These are phyloP conservation scores for Globisporangium nunn DNA, from an alignment of 352 stramenopile genomes.

Conservation along the genomic window DNA sequence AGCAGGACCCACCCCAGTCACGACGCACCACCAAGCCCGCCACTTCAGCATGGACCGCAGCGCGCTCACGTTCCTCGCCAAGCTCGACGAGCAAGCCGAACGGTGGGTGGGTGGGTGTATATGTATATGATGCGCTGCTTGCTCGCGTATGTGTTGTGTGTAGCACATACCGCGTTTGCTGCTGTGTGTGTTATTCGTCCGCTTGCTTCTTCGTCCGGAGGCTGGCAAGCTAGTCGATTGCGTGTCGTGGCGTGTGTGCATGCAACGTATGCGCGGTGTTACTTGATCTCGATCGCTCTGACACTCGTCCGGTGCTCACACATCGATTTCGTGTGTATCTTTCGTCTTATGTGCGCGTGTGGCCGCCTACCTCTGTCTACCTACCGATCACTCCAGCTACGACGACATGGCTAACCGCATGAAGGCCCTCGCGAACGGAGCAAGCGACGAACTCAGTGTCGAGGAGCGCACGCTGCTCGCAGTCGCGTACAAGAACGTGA, in stretches of 20 bases:
- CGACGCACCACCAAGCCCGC: too few species aligned
- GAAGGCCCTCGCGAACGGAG: conserved; percentile 96
- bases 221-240: too few species aligned
- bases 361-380: not conserved
- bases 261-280: too few species aligned
- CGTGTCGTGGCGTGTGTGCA: too few species aligned
- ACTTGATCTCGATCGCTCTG: too few species aligned
- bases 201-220: too few species aligned
- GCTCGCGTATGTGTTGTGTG: not conserved
- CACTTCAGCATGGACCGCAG: conserved; percentile 58
- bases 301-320: too few species aligned
- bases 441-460: conserved; percentile 95
- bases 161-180: not conserved
- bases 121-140: conserved; percentile 1
- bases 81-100: conserved; percentile 76
- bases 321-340: too few species aligned
- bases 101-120: conserved; percentile 23
- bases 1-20: too few species aligned
- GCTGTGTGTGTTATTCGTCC: too few species aligned
- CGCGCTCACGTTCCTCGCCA: conserved; percentile 77
- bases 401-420: conserved; percentile 96
- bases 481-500: conserved; percentile 97
- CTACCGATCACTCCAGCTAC: conserved; percentile 32
- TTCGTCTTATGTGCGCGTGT: not conserved
- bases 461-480: conserved; percentile 98